phyloP scores from a whole-genome alignment of 2,329 filamentous ascomycete species.

The Amauroascus verrucosus region DNA sequence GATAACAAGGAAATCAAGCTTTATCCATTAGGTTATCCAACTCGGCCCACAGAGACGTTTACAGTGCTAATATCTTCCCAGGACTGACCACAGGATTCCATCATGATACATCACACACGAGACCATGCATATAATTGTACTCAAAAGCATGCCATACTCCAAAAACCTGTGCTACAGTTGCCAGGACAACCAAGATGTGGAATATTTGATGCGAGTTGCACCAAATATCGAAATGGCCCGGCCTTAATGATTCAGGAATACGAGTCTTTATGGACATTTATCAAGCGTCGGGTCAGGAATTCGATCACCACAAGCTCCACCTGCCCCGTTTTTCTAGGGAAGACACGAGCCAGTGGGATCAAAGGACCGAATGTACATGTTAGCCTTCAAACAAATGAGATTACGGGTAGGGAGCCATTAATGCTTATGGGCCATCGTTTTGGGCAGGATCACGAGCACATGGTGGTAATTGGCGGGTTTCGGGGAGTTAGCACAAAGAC shows the following conservation, averaged over 20 bases:
- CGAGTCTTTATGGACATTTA: slow-evolving; percentile 25
- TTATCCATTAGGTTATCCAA: neutral
- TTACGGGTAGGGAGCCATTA: too few relatives aligned
- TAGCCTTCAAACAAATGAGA: neutral
- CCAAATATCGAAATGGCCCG: slow-evolving; percentile 38
- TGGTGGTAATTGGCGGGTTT: neutral
- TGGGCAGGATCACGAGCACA: neutral
- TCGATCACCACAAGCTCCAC: slow-evolving; percentile 1
- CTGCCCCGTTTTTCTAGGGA: neutral
- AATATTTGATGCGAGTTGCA: slow-evolving; percentile 42
- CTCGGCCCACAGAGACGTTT: neutral
- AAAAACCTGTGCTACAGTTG: slow-evolving; percentile 45
- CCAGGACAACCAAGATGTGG: slow-evolving; percentile 38
- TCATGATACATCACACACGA: neutral
- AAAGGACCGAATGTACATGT: neutral
- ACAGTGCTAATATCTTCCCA: neutral
- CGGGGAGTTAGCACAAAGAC: neutral
- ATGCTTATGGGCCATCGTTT: neutral
- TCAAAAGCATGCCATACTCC: slow-evolving; percentile 79
- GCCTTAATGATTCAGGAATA: slow-evolving; percentile 36
- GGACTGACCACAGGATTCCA: neutral
- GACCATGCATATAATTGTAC: slow-evolving; percentile 53
- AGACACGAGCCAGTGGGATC: neutral
- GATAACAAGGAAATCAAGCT: neutral
- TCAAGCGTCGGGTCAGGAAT: neutral